Conservation (phyloP, 2,329 filamentous ascomycete genomes). For the Cytospora piceicola region DNA sequence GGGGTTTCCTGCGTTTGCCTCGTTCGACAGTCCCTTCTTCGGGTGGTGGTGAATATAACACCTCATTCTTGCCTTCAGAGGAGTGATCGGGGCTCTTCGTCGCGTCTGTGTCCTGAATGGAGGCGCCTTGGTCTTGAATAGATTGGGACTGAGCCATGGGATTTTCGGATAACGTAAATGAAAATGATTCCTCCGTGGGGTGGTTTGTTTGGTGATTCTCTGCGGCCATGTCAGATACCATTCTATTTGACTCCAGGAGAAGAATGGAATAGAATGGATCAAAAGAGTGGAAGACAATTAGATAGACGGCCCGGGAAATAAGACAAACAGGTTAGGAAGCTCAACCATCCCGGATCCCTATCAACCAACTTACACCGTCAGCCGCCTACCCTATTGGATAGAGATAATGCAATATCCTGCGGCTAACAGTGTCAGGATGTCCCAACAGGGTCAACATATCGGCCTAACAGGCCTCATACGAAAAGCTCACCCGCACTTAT, state of each 20-base stretch:
- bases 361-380: neutral
- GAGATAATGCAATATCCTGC: neutral
- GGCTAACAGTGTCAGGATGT: too few relatives aligned
- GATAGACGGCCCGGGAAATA: neutral
- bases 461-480: neutral
- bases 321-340: neutral
- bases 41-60: neutral
- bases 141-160: neutral
- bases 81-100: neutral
- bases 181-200: neutral
- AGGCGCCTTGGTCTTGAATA: neutral
- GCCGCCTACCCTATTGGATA: neutral
- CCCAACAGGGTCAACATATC: neutral
- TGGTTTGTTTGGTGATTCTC: neutral
- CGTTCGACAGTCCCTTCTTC: neutral
- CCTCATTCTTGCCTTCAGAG: neutral
- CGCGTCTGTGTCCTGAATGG: neutral
- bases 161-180: neutral
- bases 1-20: neutral
- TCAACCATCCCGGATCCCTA: neutral
- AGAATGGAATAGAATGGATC: too few relatives aligned
- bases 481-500: neutral
- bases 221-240: neutral
- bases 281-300: neutral
- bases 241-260: neutral